Evolutionary conservation across 164 flowering plant genomes (phyloP).

Genomic region (Pachysandra terminalis): DNA sequence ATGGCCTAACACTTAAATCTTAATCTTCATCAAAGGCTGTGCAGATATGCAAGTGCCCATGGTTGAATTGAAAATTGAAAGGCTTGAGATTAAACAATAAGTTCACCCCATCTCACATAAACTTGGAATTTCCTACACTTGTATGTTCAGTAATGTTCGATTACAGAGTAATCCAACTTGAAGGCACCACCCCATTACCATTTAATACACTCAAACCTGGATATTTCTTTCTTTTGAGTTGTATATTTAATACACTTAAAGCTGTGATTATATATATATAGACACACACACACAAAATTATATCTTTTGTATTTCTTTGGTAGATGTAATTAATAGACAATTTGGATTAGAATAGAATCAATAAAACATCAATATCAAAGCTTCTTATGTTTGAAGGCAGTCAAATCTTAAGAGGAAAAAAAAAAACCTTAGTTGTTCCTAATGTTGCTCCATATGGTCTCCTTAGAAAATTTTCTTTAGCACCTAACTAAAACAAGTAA

Average conservation of each 20-base stretch:
- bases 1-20: neutral
- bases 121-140: neutral
- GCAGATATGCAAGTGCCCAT: constrained; percentile 20
- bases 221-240: too few species aligned
- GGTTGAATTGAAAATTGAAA: constrained; percentile 7
- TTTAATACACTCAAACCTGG: too few species aligned
- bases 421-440: neutral
- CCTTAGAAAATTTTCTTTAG: neutral
- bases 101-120: neutral
- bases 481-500: neutral
- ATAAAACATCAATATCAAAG: neutral
- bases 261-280: too few species aligned
- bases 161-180: too few species aligned
- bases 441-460: neutral
- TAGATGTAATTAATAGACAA: neutral
- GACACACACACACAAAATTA: too few species aligned
- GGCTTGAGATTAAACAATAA: neutral
- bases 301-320: too few species aligned
- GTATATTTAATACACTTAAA: too few species aligned
- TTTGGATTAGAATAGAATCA: neutral
- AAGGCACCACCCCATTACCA: too few species aligned
- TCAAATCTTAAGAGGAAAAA: too few species aligned
- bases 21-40: constrained; percentile 31
- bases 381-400: too few species aligned
- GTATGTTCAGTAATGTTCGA: neutral